phyloP scores from a whole-genome alignment of 2,329 filamentous ascomycete species.

The Zymoseptoria brevis region DNA sequence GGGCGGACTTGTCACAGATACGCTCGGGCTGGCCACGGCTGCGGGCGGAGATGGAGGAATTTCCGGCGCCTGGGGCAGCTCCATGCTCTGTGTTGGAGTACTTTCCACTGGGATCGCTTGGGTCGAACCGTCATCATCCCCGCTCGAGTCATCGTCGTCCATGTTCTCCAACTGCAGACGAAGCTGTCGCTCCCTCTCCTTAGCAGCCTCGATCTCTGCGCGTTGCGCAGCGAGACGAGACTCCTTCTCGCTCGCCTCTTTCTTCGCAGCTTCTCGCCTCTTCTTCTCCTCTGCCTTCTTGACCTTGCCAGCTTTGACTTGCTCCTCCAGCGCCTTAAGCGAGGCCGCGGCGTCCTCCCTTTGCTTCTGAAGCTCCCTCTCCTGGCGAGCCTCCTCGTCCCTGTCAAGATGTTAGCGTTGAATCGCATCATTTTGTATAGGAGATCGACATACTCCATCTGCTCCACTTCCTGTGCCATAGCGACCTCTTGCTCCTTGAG shows the following conservation, averaged over 20 bases:
- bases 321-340: constrained; percentile 82
- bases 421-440: background rate
- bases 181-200: constrained; percentile 81
- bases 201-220: constrained; percentile 85
- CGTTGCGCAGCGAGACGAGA: constrained; percentile 72
- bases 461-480: constrained; percentile 63
- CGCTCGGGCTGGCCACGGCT: constrained; percentile 10
- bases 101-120: constrained; percentile 58
- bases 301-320: constrained; percentile 85
- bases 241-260: constrained; percentile 83
- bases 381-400: constrained; percentile 63
- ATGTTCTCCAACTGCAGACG: constrained; percentile 77
- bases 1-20: constrained; percentile 40
- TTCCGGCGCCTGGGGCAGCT: constrained; percentile 43
- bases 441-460: constrained; percentile 66
- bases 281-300: constrained; percentile 96
- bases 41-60: constrained; percentile 34
- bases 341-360: constrained; percentile 74
- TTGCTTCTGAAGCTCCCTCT: constrained; percentile 72
- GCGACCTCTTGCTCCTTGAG: constrained; percentile 63
- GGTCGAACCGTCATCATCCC: constrained; percentile 66
- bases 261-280: constrained; percentile 77
- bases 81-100: constrained; percentile 51
- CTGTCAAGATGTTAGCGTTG: constrained; percentile 42
- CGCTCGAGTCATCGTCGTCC: constrained; percentile 67